phyloP scores from a whole-genome alignment of 495 filamentous ascomycete genomes.

The Xylaria scruposa region DNA sequence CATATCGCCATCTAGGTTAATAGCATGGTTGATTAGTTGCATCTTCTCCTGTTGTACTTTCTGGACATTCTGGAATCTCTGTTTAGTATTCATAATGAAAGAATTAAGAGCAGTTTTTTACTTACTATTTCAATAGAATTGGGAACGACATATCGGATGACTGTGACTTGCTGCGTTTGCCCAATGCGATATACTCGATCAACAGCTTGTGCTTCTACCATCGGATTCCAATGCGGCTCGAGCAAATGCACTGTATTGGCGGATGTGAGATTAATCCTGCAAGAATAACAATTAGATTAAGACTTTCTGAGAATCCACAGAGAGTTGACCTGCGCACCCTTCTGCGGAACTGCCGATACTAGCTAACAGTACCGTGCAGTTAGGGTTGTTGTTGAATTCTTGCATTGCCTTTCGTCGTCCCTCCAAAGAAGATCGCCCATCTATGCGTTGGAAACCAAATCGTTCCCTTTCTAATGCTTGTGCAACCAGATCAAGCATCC shows the following conservation, averaged over 20 bases:
- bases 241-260: slow-evolving; percentile 38
- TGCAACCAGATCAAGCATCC: slow-evolving; percentile 34
- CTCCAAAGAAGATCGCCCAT: neutral
- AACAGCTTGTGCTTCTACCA: slow-evolving; percentile 42
- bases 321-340: slow-evolving; percentile 28
- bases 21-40: slow-evolving; percentile 15
- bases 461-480: slow-evolving; percentile 16
- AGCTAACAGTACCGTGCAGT: slow-evolving; percentile 27
- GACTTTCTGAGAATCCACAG: neutral
- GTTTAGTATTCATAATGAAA: neutral
- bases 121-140: slow-evolving; percentile 27
- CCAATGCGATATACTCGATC: slow-evolving; percentile 42
- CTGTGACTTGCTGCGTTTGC: slow-evolving; percentile 32
- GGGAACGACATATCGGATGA: slow-evolving; percentile 35
- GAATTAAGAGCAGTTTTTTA: neutral
- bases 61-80: slow-evolving; percentile 9
- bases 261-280: slow-evolving; percentile 38
- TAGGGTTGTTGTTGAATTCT: slow-evolving; percentile 13
- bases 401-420: slow-evolving; percentile 3
- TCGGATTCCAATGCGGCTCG: slow-evolving; percentile 44
- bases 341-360: slow-evolving; percentile 32
- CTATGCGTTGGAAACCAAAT: neutral
- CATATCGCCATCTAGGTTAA: neutral
- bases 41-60: slow-evolving; percentile 19
- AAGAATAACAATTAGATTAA: slow-evolving; percentile 1